Evolutionary conservation across 495 filamentous ascomycete species (phyloP).

Genomic region (Schizothecium vesticola): DNA sequence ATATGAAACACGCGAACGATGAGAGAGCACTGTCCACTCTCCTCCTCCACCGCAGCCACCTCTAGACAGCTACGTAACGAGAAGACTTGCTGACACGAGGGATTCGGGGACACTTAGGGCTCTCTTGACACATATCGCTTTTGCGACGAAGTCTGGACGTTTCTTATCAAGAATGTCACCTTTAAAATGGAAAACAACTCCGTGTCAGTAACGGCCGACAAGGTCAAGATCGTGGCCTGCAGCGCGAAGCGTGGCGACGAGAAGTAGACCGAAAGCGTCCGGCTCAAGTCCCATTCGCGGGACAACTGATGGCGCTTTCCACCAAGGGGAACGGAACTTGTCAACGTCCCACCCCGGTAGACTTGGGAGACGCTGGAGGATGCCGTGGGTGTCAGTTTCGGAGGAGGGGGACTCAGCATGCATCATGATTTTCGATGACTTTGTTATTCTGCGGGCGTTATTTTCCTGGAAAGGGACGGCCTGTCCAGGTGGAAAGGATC

Average conservation of each 20-base stretch:
- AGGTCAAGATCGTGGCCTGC: conserved; percentile 97
- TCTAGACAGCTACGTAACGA: background rate
- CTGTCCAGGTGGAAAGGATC: background rate
- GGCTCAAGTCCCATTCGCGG: background rate
- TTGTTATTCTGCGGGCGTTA: background rate
- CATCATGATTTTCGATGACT: background rate
- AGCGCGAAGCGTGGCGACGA: conserved; percentile 81
- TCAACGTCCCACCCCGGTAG: background rate
- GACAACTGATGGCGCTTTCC: background rate
- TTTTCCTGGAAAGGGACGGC: background rate
- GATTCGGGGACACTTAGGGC: conserved; percentile 52
- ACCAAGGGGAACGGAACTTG: background rate
- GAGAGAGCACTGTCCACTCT: background rate
- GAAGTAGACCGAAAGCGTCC: conserved; percentile 28
- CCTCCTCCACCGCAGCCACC: background rate
- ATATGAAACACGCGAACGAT: background rate
- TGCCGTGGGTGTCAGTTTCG: background rate
- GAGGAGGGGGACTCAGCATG: background rate
- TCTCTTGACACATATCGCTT: conserved; percentile 99
- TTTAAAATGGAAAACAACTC: conserved; percentile 90
- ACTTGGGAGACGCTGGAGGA: background rate
- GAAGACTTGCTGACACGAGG: conserved; percentile 1
- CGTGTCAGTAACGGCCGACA: conserved; percentile 54
- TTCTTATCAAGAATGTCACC: conserved; percentile 94
- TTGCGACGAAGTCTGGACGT: conserved; percentile 99